Percentiles rank a stretch among this genome's conserved stretches.
These are phyloP conservation scores for Mucor mucedo DNA, from an alignment of 371 early-diverging fungal genomes.

Conservation along the genomic window DNA sequence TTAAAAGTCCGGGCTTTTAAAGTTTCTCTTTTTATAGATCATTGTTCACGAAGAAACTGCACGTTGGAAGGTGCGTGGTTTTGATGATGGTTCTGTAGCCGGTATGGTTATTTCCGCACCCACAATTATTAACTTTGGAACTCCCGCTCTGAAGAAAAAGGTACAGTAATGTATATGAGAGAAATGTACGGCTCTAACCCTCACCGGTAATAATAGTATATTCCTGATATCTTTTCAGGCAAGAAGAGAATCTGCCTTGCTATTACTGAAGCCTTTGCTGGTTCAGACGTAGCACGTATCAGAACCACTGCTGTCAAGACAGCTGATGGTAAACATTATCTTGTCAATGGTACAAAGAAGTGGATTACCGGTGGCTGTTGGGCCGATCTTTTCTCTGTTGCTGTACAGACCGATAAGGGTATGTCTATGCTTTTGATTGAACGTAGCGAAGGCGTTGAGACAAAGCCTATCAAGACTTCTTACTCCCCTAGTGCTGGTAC, in stretches of 20 bases:
- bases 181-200: too few relatives aligned
- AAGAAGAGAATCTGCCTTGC: slow-evolving; percentile 80
- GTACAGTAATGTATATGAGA: slow-evolving; percentile 5
- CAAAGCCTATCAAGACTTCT: slow-evolving; percentile 69
- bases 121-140: slow-evolving; percentile 61
- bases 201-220: slow-evolving; percentile 50
- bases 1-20: not conserved
- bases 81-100: slow-evolving; percentile 53
- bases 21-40: slow-evolving; percentile 62
- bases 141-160: slow-evolving; percentile 46
- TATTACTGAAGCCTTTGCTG: slow-evolving; percentile 70
- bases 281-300: slow-evolving; percentile 84
- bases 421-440: slow-evolving; percentile 76
- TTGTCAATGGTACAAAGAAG: slow-evolving; percentile 70
- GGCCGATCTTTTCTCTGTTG: slow-evolving; percentile 73
- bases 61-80: slow-evolving; percentile 57
- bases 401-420: slow-evolving; percentile 71
- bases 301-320: slow-evolving; percentile 73
- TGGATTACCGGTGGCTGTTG: slow-evolving; percentile 84
- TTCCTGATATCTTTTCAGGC: slow-evolving; percentile 72
- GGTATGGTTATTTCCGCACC: slow-evolving; percentile 64
- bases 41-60: slow-evolving; percentile 80
- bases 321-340: slow-evolving; percentile 68
- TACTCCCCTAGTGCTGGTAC: slow-evolving; percentile 67
- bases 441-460: slow-evolving; percentile 71